phyloP scores from a whole-genome alignment of 345 rosid species.

The Pistacia integerrima region DNA sequence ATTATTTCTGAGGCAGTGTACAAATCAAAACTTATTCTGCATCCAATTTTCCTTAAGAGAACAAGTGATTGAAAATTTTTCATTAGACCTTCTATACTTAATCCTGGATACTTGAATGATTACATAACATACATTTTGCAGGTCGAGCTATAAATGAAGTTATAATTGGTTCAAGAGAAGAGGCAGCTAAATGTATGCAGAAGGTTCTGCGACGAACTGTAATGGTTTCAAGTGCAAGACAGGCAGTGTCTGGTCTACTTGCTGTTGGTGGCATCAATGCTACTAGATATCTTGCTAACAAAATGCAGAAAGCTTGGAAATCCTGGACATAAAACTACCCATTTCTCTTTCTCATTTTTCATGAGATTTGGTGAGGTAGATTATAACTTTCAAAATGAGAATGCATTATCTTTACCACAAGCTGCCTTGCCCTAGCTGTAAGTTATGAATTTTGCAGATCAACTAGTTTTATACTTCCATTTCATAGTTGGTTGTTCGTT shows the following conservation, averaged over 20 bases:
- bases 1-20: background rate
- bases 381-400: background rate
- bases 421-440: too few species aligned
- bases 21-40: too few species aligned
- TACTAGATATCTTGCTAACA: conserved; percentile 58
- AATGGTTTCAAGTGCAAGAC: conserved; percentile 83
- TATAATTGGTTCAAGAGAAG: conserved; percentile 65
- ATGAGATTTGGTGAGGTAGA: background rate
- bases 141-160: conserved; percentile 51
- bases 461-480: too few species aligned
- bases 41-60: too few species aligned
- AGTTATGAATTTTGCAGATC: too few species aligned
- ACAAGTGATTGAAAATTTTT: too few species aligned
- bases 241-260: conserved; percentile 78
- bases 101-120: too few species aligned
- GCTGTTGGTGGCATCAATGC: conserved; percentile 68
- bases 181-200: conserved; percentile 65
- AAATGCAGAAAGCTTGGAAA: conserved; percentile 75
- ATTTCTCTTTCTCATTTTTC: too few species aligned
- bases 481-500: too few species aligned
- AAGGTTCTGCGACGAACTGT: conserved; percentile 57
- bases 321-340: conserved; percentile 29
- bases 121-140: conserved; percentile 19
- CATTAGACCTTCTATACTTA: too few species aligned
- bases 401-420: too few species aligned